Base-by-base conservation (phyloP, 2,329 filamentous ascomycete species). In the Aspergillus niger region DNA sequence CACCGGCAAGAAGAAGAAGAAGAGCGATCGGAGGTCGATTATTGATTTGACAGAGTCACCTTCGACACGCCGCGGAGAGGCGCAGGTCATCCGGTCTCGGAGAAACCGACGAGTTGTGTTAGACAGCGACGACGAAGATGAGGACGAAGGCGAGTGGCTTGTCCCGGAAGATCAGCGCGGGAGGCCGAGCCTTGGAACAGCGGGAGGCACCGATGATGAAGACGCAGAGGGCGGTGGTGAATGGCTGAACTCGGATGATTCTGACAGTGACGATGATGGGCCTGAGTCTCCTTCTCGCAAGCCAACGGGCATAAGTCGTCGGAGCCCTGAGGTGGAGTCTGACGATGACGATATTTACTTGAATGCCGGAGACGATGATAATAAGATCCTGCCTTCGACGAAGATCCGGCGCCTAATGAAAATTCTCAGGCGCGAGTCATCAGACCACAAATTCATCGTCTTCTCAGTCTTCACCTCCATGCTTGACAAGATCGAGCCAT, bases 401-500 rank as follows among this genome's bases (percentile, higher is more conserved):
- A 99, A 99, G 80, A 96, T 99, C 70, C 88, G 90, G 48, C 88
- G 95, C 68, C 84, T 98, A 20, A 85, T 96, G 71, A 83, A 87
- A 62, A 91, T 99, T 55, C 85, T 99, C 8, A 85, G 88, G 65
- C 86, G 86, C 48, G 95, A 99, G 76, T 88, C 88, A 0, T 80
- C 83, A 1, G 83, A 92, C 61, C 91, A 97, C 83, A 99, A 99
- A 74, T 96, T 97, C 73, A 99, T 99, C 70, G 92, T 99, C 65
- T 99, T 99, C 78, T 97, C 92, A 1, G 92, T 98, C 70, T 99
- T 99, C 78, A 99, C 95, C 0, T 95, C 92, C 0, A 99, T 99
- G 95, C 87, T 99, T 49, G 91, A 98, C 79, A 87, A 98, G 28
- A 88, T 99, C 64, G 92, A 98, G 74, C 95, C 95, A 2, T 97